Percentiles rank a stretch among this genome's conserved stretches.
Evolutionary conservation across 441 rosid species (phyloP).

Genomic region (Erysimum pusillum): DNA sequence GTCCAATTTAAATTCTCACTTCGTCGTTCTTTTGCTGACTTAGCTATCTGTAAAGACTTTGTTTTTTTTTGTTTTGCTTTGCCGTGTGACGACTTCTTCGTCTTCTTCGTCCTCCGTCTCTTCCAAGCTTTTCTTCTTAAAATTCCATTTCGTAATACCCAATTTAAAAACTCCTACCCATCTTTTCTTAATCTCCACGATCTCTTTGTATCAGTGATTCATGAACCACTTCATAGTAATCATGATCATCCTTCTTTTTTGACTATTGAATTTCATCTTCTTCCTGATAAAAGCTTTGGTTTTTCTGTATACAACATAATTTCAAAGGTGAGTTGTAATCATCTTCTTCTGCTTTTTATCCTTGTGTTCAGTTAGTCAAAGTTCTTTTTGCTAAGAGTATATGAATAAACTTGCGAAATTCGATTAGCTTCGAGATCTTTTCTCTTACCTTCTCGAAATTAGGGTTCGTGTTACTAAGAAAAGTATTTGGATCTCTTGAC

Average conservation of each 20-base stretch:
- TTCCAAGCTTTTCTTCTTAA: conserved; percentile 33
- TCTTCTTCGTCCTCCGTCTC: conserved; percentile 19
- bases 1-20: conserved; percentile 16
- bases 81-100: conserved; percentile 48
- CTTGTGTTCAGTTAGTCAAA: conserved; percentile 6
- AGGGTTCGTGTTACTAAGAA: conserved; percentile 22
- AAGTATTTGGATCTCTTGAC: conserved; percentile 2
- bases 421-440: conserved; percentile 19
- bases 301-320: conserved; percentile 7
- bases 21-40: conserved; percentile 32
- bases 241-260: conserved; percentile 15
- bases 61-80: background rate
- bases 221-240: conserved; percentile 1
- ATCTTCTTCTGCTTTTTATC: conserved; percentile 13
- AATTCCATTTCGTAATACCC: conserved; percentile 2
- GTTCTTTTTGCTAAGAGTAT: conserved; percentile 10
- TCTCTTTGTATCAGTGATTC: conserved; percentile 4
- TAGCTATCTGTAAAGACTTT: conserved; percentile 35
- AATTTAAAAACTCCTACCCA: background rate
- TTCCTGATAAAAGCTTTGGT: conserved; percentile 23
- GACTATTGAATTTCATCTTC: conserved; percentile 16
- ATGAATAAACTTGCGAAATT: conserved; percentile 26
- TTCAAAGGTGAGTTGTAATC: conserved; percentile 42
- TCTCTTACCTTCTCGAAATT: background rate
- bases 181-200: conserved; percentile 6